Evolutionary conservation across 345 rosid genomes (phyloP).

Genomic region (Sonneratia alba): DNA sequence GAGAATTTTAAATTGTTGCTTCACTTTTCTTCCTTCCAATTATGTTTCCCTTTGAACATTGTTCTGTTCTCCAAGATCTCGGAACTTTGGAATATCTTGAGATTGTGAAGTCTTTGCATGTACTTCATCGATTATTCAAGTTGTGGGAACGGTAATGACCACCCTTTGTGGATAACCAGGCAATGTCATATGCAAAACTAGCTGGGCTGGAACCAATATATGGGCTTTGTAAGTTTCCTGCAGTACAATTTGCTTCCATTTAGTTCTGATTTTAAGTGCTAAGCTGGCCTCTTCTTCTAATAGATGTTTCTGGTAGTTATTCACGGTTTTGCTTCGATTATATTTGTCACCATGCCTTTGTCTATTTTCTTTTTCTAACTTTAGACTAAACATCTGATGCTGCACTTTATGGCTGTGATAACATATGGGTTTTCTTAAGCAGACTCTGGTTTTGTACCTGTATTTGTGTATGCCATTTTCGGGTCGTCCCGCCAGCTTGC

Average conservation of each 20-base stretch:
- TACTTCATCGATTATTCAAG: background rate
- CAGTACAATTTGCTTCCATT: background rate
- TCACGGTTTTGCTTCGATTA: background rate
- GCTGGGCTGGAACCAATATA: constrained; percentile 92
- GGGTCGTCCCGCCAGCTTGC: constrained; percentile 99
- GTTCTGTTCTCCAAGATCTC: background rate
- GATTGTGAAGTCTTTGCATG: background rate
- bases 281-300: background rate
- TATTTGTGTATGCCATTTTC: constrained; percentile 75
- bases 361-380: background rate
- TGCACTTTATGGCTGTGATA: constrained; percentile 6
- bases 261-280: constrained; percentile 1
- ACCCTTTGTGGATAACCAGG: constrained; percentile 51
- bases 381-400: background rate
- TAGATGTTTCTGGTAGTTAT: background rate
- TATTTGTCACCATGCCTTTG: background rate
- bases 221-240: constrained; percentile 73
- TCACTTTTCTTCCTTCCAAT: background rate
- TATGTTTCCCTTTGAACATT: background rate
- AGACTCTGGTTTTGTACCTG: constrained; percentile 91
- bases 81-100: background rate
- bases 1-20: background rate
- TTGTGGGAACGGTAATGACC: background rate
- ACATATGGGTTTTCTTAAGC: constrained; percentile 23
- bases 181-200: constrained; percentile 95